Conservation (phyloP, 345 rosid genomes). For the Hypericum androsaemum region DNA sequence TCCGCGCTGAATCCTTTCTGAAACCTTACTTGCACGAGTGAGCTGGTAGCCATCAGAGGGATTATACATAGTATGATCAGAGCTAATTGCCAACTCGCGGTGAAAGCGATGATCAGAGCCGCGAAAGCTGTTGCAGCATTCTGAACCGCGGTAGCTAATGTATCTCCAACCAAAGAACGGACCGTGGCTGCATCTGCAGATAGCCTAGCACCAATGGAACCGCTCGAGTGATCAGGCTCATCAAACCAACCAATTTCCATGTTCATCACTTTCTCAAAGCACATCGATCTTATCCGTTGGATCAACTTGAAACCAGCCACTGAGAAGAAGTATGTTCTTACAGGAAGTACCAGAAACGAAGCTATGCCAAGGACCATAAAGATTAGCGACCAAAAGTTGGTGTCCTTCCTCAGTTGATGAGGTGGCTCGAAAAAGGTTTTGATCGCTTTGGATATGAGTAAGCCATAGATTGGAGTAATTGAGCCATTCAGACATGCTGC, state of each 20-base stretch:
- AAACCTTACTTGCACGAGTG: not conserved
- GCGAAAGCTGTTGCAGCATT: not conserved
- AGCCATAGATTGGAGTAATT: not conserved
- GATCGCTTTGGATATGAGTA: not conserved
- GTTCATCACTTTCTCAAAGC: conserved; percentile 2
- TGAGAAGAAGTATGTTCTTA: not conserved
- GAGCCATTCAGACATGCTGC: not conserved
- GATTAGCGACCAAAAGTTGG: not conserved
- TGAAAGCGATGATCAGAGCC: not conserved
- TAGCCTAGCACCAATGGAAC: not conserved
- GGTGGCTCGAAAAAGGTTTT: not conserved
- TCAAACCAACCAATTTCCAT: conserved; percentile 5
- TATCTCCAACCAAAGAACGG: not conserved
- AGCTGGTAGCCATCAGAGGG: not conserved
- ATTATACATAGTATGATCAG: not conserved
- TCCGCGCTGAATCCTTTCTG: not conserved
- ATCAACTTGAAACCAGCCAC: not conserved
- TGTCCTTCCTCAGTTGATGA: not conserved
- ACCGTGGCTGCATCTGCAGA: not conserved
- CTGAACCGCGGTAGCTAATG: not conserved
- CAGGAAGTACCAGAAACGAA: not conserved
- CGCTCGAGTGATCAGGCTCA: not conserved
- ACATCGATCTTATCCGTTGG: not conserved
- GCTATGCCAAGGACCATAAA: not conserved
- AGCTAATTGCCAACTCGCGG: not conserved